Evolutionary conservation across 345 rosid species (phyloP).

Genomic region (Zanthoxylum bungeanum): DNA sequence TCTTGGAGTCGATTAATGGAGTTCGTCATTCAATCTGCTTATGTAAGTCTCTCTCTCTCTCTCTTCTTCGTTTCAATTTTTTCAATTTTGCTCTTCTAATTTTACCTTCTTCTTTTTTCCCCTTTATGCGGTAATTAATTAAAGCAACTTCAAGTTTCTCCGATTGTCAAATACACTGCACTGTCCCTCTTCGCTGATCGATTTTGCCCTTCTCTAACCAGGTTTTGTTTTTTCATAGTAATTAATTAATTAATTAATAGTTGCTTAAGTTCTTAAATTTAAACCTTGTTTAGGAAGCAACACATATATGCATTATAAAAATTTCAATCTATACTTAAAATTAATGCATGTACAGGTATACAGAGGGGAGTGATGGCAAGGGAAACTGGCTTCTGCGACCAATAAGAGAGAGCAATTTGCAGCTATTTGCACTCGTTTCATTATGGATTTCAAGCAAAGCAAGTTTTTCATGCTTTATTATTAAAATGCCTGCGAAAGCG

Average conservation of each 20-base stretch:
- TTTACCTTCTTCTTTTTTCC: background rate
- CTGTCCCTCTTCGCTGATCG: slow-evolving; percentile 67
- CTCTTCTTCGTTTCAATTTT: background rate
- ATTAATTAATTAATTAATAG: too few species aligned
- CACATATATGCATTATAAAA: too few species aligned
- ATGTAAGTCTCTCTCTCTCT: slow-evolving; percentile 18
- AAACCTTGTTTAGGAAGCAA: background rate
- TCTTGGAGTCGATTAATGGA: slow-evolving; percentile 16
- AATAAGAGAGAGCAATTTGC: slow-evolving; percentile 63
- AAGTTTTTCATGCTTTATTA: slow-evolving; percentile 7
- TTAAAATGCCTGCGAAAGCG: background rate
- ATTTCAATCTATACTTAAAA: too few species aligned
- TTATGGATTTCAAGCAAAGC: slow-evolving; percentile 82
- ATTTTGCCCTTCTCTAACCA: slow-evolving; percentile 43
- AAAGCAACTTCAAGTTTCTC: slow-evolving; percentile 56
- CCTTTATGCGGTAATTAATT: slow-evolving; percentile 4
- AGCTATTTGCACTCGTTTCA: slow-evolving; percentile 62
- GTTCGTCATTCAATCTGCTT: slow-evolving; percentile 46
- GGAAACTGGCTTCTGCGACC: slow-evolving; percentile 67
- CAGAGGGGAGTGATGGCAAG: slow-evolving; percentile 15
- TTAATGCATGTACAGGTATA: slow-evolving; percentile 34
- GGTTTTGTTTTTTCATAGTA: slow-evolving; percentile 25
- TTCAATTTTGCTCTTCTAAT: too few species aligned
- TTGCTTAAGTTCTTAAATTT: background rate
- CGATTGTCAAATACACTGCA: slow-evolving; percentile 68